Evolutionary conservation across 257 asterid genomes (phyloP).

Genomic region (Solanum bulbocastanum): DNA sequence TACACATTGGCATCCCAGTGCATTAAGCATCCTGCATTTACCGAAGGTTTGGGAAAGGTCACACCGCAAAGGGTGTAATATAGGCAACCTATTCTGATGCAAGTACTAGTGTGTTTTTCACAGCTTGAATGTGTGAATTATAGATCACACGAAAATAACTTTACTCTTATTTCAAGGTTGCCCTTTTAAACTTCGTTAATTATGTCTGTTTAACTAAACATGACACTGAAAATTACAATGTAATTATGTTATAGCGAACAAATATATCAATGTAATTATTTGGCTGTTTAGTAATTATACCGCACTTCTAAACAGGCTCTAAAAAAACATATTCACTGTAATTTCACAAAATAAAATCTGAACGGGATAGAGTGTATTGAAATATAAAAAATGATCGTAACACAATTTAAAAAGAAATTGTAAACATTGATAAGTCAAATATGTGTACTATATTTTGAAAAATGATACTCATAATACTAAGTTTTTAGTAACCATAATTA

Average conservation of each 20-base stretch:
- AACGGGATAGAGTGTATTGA: background rate
- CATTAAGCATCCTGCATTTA: background rate
- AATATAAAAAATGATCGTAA: background rate
- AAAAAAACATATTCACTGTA: fast-evolving
- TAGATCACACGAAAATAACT: fast-evolving
- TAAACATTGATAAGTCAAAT: background rate
- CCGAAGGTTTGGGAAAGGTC: fast-evolving
- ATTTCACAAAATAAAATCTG: fast-evolving
- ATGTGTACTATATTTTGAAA: background rate
- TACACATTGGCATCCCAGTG: fast-evolving
- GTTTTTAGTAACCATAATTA: background rate
- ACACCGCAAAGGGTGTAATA: background rate
- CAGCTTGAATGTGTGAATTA: fast-evolving
- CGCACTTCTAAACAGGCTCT: background rate
- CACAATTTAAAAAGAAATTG: background rate
- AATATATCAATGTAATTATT: too few relatives aligned
- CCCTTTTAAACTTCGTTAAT: background rate
- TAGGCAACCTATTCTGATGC: fast-evolving
- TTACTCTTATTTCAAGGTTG: fast-evolving
- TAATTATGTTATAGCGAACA: too few relatives aligned
- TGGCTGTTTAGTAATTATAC: background rate
- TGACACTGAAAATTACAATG: too few relatives aligned
- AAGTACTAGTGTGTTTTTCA: fast-evolving
- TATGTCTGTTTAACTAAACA: too few relatives aligned
- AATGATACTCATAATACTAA: background rate